Evolutionary conservation across 2,329 filamentous ascomycete species (phyloP), one percentile per base, ranked within the genome.

Genomic region (Aspergillaceae sp.): DNA sequence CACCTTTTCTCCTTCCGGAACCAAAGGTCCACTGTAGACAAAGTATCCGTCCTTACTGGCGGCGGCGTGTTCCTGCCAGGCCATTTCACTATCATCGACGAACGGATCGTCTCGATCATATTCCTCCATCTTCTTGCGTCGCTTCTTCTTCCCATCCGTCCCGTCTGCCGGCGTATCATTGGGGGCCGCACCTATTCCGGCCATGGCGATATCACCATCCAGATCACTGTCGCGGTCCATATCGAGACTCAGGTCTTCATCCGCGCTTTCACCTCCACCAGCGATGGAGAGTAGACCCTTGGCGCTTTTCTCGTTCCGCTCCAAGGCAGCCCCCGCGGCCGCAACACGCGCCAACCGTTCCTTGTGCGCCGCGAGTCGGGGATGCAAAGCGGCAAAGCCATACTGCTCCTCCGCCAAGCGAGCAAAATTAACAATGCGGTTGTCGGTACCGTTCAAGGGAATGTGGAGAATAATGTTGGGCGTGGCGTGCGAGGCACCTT

Each of bases 21-120:
- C 79, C 41, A 98, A 73, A 6, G 91, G 91, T 3, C 92, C 92
- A 50, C 87, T 94, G 68, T 96, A 98, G 1, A 98, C 92, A 64
- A 97, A 98, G 72, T 97, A 98, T 1, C 92, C 92, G 63, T 97
- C 92, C 56, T 91, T 87, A 55, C 87, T 91, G 41, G 92, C 90
- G 4, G 91, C 89, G 5, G 91, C 91, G 63, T 94, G 87, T 60
- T 94, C 88, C 67, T 97, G 88, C 91, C 91, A 97, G 0, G 94
- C 76, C 61, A 96, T 68, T 65, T 98, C 92, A 1, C 89, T 94
- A 62, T 98, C 92, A 59, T 98, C 92, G 46, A 84, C 81, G 58
- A 84, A 84, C 40, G 81, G 79, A 53, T 84, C 80, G 44, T 82
- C 79, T 48, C 80, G 79, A 58, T 83, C 79, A 56, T 84, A 84